Base-by-base conservation (phyloP, 225 moss, liverwort and hornwort genomes). In the Polytrichum formosum region DNA sequence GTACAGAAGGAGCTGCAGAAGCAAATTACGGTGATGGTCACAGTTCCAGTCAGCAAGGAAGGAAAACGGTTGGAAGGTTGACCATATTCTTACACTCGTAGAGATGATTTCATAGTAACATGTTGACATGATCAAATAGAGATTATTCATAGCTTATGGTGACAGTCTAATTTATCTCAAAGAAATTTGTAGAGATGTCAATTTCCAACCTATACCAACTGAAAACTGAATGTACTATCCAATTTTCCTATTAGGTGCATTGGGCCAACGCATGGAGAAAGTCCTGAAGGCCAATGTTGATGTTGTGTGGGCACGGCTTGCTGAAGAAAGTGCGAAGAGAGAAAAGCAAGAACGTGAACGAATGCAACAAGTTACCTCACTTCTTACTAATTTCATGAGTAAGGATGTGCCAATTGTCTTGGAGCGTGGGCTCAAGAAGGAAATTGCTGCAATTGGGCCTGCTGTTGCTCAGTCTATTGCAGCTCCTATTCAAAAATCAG, bases 1-100 rank as follows among this genome's bases (percentile, higher is more conserved):
- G 83, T 82, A 82, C 96, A 96, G 66, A 93, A 88, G 73, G 95
- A 96, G 54, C 63, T 96, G 58, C 93, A 91, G 54, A 96, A 96
- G 85, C 96, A 96, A 76, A 87, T 96, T 73, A 84, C 90, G 23
- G 81, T 91, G 61, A 90, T 87, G 79, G 87, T 96, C 30, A 84
- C 90, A 61, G 82, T 85, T 54, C 96, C 96, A 17, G 90, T 96
- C 6, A 67, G 69, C 55, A 93, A 91, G 73, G 96, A 96, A 84
- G 88, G 93, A 46, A 93, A 90, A 80, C 84, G 93, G 66, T 82
- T 96, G 83, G 96, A 96, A 80, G 81, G 85, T 67, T 53, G 16
- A 6, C 19, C 19, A 65, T 23, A 31, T 65, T 65, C 65, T 65
- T 65, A 31, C 17, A 46, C 46, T 46, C 46, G 13, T 16, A 16